Evolutionary conservation across 202 grass and related monocot genomes (phyloP), one percentile per base, ranked within the genome.

Genomic region (Bolboschoenoplectus hybrid): DNA sequence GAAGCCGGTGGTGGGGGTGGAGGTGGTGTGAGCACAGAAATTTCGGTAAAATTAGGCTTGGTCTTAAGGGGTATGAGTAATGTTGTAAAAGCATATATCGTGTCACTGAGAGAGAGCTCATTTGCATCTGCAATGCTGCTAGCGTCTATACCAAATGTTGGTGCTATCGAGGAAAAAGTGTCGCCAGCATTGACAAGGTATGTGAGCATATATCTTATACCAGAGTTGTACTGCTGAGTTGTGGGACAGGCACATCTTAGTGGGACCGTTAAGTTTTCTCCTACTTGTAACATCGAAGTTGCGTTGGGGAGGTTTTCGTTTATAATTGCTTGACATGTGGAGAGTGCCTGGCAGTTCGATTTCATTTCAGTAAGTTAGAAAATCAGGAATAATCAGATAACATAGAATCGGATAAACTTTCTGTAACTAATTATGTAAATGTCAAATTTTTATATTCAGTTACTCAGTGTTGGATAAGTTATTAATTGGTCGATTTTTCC

Each of bases 161-260:
- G 32, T n/a, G 89, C 84, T 0, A 94, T 84, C n/a, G 34, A 1
- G 64, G 1, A 9, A 3, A 97, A 0, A 3, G 11, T 71, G 47
- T 97, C 90, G 66, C 74, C 53, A 1, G n/a, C 1, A 60, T 50
- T 89, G 53, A 97, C 87, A 85, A 91, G 55, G 83, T 97, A 94
- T 47, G 84, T 89, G 2, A 94, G 83, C 43, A 97, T 73, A 83
- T 88, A 94, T 85, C 85, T 85, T 2, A 72, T 80, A 0, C 89
- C 90, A 1, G 55, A 58, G 0, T 82, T 16, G 41, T 43, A 71
- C 85, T 97, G 92, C 20, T 81, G 82, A 44, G 67, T 72, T 76
- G 64, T 92, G 5, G 94, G 92, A 60, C 94, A 97, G 43, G 94
- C 94, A 75, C 91, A 97, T 63, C 94, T 88, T 6, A 97, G 90